Conservation (phyloP, 768 basidiomycete species). For the Lactifluus piperatus region DNA sequence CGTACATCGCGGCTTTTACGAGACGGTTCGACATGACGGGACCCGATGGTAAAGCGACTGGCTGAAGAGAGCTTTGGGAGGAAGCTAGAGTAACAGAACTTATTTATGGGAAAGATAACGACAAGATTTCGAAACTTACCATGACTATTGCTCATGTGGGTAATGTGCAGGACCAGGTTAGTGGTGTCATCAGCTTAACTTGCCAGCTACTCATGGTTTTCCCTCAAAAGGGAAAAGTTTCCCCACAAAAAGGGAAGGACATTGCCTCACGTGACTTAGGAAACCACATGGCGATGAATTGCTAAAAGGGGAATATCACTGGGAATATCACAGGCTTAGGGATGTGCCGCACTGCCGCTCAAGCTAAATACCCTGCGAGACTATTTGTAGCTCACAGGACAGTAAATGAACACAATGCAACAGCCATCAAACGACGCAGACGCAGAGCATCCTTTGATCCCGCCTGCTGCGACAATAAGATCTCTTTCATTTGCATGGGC, state of each 20-base stretch:
- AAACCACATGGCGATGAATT: no score
- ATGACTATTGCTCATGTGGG: constrained; percentile 2
- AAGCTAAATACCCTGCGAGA: not conserved
- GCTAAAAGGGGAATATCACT: no score
- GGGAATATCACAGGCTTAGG: no score
- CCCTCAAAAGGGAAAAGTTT: no score
- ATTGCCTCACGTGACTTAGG: no score
- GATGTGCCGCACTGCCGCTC: no score
- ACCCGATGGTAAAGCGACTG: constrained; percentile 14
- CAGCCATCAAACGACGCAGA: not conserved
- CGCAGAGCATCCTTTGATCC: constrained; percentile 6
- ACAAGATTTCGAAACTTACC: not conserved
- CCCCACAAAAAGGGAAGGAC: no score
- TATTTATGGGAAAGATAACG: not conserved
- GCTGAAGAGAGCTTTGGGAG: not conserved
- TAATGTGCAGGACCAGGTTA: no score
- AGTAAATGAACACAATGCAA: not conserved
- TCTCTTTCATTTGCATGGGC: constrained; percentile 14
- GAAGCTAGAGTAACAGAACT: not conserved
- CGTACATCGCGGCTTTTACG: constrained; percentile 80
- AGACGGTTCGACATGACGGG: constrained; percentile 13
- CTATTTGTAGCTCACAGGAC: constrained; percentile 1
- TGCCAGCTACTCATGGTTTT: no score
- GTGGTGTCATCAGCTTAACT: no score
- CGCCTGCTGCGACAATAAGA: constrained; percentile 9